These are phyloP conservation scores for Schrenkiella parvula DNA, from an alignment of 345 rosid species.

Conservation along the genomic window DNA sequence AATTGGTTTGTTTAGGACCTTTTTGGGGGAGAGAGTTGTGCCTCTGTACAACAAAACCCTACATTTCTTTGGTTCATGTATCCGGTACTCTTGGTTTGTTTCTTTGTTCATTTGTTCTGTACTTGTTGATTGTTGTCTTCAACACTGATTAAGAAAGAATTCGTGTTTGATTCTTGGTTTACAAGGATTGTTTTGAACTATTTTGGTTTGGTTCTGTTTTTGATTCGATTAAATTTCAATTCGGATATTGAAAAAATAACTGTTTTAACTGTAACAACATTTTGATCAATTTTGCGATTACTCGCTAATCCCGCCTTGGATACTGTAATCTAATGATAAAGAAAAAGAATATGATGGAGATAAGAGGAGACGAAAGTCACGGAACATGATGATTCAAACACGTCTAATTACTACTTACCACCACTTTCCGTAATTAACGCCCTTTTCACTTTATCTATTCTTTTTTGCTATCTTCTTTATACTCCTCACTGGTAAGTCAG, in stretches of 20 bases:
- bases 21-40: background rate
- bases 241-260: background rate
- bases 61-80: background rate
- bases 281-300: background rate
- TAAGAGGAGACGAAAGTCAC: slow-evolving; percentile 26
- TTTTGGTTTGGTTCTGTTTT: background rate
- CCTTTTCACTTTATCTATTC: slow-evolving; percentile 17
- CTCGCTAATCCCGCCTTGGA: slow-evolving; percentile 1
- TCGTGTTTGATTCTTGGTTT: slow-evolving; percentile 1
- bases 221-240: background rate
- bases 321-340: background rate
- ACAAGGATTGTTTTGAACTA: background rate
- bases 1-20: background rate
- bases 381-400: slow-evolving; percentile 30
- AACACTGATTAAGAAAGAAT: background rate
- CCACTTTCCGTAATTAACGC: slow-evolving; percentile 34
- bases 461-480: background rate
- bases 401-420: slow-evolving; percentile 17
- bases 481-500: slow-evolving; percentile 13
- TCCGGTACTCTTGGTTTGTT: background rate
- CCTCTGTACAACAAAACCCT: slow-evolving; percentile 6
- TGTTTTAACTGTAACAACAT: background rate
- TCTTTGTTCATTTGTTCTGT: background rate
- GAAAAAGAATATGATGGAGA: background rate
- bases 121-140: background rate